Evolutionary conservation across 257 asterid species (phyloP).

Genomic region (Agastache rugosa): DNA sequence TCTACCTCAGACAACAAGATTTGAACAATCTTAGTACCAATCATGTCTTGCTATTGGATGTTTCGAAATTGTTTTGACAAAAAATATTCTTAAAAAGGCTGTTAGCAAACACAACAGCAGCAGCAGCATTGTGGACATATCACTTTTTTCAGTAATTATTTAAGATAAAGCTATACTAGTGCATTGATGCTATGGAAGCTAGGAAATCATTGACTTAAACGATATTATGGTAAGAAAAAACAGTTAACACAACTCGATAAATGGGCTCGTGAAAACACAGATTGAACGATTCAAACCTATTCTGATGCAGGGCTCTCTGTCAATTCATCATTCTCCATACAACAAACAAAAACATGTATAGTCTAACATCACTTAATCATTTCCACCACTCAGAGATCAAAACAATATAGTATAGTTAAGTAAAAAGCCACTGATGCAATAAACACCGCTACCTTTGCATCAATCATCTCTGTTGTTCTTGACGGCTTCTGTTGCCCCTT

Average conservation of each 20-base stretch:
- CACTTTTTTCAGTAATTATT: not conserved
- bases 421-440: not conserved
- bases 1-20: not conserved
- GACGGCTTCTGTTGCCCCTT: constrained; percentile 50
- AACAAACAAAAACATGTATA: not conserved
- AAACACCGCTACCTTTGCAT: constrained; percentile 64
- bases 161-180: not conserved
- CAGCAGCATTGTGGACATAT: not conserved
- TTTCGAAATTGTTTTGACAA: not conserved
- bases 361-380: not conserved
- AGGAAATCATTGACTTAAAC: not conserved
- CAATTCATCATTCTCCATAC: not conserved
- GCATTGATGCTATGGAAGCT: not conserved
- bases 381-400: not conserved
- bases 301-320: not conserved
- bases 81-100: not conserved
- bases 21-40: not conserved
- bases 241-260: not conserved
- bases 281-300: not conserved
- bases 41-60: not conserved
- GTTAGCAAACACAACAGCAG: not conserved
- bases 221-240: not conserved
- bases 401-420: not conserved
- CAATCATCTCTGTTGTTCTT: constrained; percentile 54
- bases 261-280: not conserved